Conservation (phyloP, 495 filamentous ascomycete species). For the Immersiella caudata region DNA sequence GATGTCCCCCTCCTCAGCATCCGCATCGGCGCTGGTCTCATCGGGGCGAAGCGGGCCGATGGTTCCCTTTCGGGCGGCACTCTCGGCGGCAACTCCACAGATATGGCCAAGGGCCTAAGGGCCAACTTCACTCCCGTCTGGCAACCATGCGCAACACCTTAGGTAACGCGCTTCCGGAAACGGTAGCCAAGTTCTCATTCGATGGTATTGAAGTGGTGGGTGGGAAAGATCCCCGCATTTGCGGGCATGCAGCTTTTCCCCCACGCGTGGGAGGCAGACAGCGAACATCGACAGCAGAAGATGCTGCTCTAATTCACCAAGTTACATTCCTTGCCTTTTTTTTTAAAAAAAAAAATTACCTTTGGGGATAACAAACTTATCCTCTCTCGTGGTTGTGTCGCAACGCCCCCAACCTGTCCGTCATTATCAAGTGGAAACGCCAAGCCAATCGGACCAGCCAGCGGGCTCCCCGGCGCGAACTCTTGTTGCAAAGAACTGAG, state of each 20-base stretch:
- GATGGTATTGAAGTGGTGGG: background rate
- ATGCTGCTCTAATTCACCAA: background rate
- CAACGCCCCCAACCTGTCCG: background rate
- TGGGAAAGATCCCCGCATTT: background rate
- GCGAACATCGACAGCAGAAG: background rate
- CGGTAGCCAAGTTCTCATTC: background rate
- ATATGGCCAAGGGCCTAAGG: constrained; percentile 26
- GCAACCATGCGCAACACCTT: constrained; percentile 21
- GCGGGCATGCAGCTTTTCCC: background rate
- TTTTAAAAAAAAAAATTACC: no score
- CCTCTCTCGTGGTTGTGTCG: background rate
- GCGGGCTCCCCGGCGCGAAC: background rate
- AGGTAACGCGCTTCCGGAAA: background rate
- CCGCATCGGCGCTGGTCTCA: constrained; percentile 25
- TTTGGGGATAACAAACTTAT: no score
- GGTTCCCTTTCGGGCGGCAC: constrained; percentile 23
- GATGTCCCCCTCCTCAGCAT: constrained; percentile 25
- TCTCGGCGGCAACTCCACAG: constrained; percentile 22
- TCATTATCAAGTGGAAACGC: background rate
- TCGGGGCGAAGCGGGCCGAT: constrained; percentile 17
- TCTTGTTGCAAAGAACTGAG: background rate
- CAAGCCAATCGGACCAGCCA: background rate
- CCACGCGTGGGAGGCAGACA: background rate
- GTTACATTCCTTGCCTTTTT: no score
- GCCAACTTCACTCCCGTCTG: constrained; percentile 31